These are phyloP conservation scores for Tuber brumale DNA, from an alignment of 495 filamentous ascomycete species.

Conservation along the genomic window DNA sequence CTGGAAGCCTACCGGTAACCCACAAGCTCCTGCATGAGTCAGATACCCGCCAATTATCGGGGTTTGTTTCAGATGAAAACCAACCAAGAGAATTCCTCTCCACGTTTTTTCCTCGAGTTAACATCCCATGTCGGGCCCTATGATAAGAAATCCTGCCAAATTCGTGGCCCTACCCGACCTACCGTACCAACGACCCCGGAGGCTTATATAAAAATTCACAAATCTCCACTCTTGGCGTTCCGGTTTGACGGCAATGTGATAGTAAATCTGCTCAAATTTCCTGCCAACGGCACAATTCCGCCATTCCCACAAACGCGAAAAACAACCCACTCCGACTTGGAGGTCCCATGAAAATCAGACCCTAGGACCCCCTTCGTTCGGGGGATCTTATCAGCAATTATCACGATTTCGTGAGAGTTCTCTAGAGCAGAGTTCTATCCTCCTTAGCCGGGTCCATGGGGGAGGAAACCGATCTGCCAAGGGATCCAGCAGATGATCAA, in stretches of 20 bases:
- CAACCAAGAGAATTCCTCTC: not conserved
- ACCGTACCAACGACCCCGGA: not conserved
- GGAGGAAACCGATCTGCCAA: constrained; percentile 1
- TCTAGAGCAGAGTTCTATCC: not conserved
- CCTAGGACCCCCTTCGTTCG: not conserved
- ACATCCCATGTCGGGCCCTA: not conserved
- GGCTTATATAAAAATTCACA: not conserved
- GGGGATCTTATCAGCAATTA: not conserved
- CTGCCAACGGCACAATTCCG: not conserved
- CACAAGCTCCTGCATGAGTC: not conserved
- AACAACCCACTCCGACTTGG: not conserved
- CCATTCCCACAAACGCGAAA: not conserved
- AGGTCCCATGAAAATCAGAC: not conserved
- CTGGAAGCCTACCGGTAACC: not conserved
- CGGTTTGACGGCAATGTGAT: too few species aligned
- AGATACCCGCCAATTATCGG: not conserved
- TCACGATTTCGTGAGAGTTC: not conserved
- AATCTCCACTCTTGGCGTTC: not conserved
- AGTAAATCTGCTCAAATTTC: not conserved
- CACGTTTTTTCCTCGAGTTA: not conserved
- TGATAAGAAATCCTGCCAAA: not conserved
- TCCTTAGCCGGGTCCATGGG: constrained; percentile 9
- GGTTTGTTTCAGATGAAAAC: not conserved
- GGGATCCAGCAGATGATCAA: not conserved
- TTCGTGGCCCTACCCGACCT: not conserved